A percentile compares a stretch with the other conserved stretches of the same genome.
phyloP scores from a whole-genome alignment of 129 eudicot genomes.

The Pulicaria dysenterica region DNA sequence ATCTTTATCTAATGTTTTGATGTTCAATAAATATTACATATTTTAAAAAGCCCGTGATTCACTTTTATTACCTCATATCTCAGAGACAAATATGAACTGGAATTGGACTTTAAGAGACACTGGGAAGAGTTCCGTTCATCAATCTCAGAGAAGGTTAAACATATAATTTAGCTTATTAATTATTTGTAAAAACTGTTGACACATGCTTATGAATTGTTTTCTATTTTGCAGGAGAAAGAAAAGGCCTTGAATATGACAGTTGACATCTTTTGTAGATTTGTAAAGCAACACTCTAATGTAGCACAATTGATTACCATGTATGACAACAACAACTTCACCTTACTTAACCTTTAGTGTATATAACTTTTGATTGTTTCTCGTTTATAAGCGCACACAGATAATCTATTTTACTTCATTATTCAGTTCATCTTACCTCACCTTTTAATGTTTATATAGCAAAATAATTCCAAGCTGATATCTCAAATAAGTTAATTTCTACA shows the following conservation, averaged over 20 bases:
- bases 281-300: constrained; percentile 80
- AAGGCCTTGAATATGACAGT: constrained; percentile 88
- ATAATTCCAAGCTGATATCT: constrained; percentile 2
- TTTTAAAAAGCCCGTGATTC: constrained; percentile 13
- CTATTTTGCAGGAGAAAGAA: constrained; percentile 88
- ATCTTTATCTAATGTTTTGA: constrained; percentile 1
- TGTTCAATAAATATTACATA: not conserved
- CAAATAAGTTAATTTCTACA: constrained; percentile 5
- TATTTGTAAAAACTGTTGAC: constrained; percentile 8
- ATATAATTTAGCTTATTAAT: not conserved
- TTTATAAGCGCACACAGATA: not conserved
- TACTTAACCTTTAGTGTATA: constrained; percentile 15
- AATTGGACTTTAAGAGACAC: constrained; percentile 90
- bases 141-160: constrained; percentile 78
- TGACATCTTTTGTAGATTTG: constrained; percentile 96
- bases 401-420: not conserved
- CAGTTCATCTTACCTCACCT: not conserved
- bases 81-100: constrained; percentile 95
- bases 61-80: constrained; percentile 14
- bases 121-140: constrained; percentile 99
- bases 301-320: constrained; percentile 90
- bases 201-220: constrained; percentile 26
- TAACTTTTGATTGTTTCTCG: constrained; percentile 1
- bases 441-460: constrained; percentile 1
- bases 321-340: constrained; percentile 27